Evolutionary conservation across 2,329 filamentous ascomycete species (phyloP).

Genomic region (Grosmannia penicillata): DNA sequence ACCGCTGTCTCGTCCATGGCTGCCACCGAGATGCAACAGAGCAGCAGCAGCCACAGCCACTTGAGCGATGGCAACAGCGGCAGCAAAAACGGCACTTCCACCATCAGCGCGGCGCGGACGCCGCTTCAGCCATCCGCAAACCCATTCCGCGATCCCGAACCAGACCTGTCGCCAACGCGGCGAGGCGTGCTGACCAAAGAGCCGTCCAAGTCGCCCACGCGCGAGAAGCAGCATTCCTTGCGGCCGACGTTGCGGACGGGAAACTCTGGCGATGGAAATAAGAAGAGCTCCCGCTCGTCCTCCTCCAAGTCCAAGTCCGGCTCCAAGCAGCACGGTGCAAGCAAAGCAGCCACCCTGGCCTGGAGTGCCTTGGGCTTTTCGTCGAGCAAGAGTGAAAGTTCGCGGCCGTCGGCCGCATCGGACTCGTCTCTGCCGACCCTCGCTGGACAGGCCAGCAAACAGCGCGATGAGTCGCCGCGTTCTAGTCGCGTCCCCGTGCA

Average conservation of each 20-base stretch:
- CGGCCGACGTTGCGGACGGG: constrained; percentile 43
- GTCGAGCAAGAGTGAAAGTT: constrained; percentile 4
- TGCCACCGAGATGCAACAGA: no score
- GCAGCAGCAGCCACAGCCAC: no score
- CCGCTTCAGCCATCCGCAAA: not conserved
- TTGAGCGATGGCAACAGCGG: not conserved
- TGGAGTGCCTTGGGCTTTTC: constrained; percentile 34
- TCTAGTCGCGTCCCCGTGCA: constrained; percentile 19
- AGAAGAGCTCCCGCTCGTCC: constrained; percentile 23
- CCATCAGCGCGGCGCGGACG: no score
- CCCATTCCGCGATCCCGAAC: not conserved
- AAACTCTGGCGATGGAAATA: constrained; percentile 26
- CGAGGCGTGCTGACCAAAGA: constrained; percentile 4
- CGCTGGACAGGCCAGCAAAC: constrained; percentile 1
- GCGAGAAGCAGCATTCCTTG: constrained; percentile 43
- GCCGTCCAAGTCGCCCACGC: constrained; percentile 32
- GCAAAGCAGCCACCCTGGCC: constrained; percentile 48
- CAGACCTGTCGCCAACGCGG: not conserved
- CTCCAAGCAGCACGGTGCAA: constrained; percentile 40
- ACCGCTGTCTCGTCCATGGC: no score
- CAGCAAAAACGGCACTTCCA: not conserved
- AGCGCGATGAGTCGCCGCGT: constrained; percentile 13
- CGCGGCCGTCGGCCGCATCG: not conserved
- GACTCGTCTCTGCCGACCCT: not conserved
- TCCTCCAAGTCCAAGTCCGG: constrained; percentile 25